phyloP scores from a whole-genome alignment of 805 yeast species.

The Ogataea saltuana region DNA sequence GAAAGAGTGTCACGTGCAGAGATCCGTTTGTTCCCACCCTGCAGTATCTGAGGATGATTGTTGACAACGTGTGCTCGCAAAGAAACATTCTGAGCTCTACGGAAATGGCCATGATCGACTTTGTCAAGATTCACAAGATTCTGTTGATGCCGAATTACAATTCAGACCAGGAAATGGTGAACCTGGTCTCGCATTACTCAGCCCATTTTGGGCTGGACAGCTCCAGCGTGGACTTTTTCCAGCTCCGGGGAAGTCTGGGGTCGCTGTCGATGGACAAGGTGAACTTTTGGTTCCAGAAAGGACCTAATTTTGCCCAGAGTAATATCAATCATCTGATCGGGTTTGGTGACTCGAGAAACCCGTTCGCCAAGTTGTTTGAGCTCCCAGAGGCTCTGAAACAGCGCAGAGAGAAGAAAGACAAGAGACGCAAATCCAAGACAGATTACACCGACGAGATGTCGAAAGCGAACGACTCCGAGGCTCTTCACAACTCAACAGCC shows the following conservation, averaged over 20 bases:
- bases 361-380: constrained; percentile 73
- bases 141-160: constrained; percentile 59
- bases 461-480: constrained; percentile 23
- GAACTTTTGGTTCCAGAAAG: constrained; percentile 76
- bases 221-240: constrained; percentile 63
- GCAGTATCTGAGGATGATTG: constrained; percentile 73
- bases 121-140: constrained; percentile 67
- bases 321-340: constrained; percentile 76
- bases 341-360: constrained; percentile 73
- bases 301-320: constrained; percentile 73
- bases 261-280: constrained; percentile 46
- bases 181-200: constrained; percentile 63
- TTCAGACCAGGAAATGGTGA: constrained; percentile 53
- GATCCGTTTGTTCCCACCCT: constrained; percentile 85
- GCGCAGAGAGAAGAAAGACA: constrained; percentile 69
- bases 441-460: constrained; percentile 17
- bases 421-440: constrained; percentile 46
- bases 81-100: constrained; percentile 57
- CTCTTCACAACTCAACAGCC: constrained; percentile 30
- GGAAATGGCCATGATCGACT: constrained; percentile 60
- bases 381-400: constrained; percentile 72
- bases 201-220: constrained; percentile 68
- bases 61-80: constrained; percentile 74
- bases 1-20: constrained; percentile 74
- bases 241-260: constrained; percentile 41